A percentile compares a stretch with the other conserved stretches of the same genome.
phyloP scores from a whole-genome alignment of 352 stramenopile genomes.

The Phytophthora pini region DNA sequence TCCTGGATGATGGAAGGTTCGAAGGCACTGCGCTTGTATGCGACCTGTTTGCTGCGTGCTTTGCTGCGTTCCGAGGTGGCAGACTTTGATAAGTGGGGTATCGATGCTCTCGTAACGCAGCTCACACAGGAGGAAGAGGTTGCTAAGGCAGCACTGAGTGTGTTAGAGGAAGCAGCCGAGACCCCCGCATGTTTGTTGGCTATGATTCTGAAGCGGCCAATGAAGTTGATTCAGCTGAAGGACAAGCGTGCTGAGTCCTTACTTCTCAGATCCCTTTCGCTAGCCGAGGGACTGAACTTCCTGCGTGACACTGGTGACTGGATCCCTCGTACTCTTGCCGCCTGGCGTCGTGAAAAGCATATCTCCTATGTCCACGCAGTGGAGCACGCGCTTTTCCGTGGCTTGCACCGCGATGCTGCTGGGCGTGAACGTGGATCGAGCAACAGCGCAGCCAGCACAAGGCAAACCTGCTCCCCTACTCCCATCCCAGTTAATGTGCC shows the following conservation, averaged over 20 bases:
- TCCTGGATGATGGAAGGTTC: constrained; percentile 90
- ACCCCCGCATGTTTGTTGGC: constrained; percentile 82
- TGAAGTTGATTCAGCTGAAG: constrained; percentile 79
- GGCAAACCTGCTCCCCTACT: constrained; percentile 66
- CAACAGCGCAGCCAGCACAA: constrained; percentile 39
- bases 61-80: constrained; percentile 85
- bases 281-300: constrained; percentile 81
- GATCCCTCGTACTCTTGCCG: constrained; percentile 77
- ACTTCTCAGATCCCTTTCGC: constrained; percentile 85
- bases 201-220: constrained; percentile 85
- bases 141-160: constrained; percentile 85
- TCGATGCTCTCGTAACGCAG: constrained; percentile 86
- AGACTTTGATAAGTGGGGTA: constrained; percentile 90
- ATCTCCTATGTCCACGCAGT: constrained; percentile 88
- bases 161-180: constrained; percentile 87
- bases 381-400: constrained; percentile 83
- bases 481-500: constrained; percentile 87
- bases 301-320: constrained; percentile 83
- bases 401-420: constrained; percentile 79
- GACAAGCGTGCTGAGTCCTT: constrained; percentile 84
- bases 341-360: constrained; percentile 85
- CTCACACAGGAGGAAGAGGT: constrained; percentile 88
- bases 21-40: constrained; percentile 84
- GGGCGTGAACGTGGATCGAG: constrained; percentile 60
- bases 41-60: constrained; percentile 83